A percentile compares a stretch with the other conserved stretches of the same genome.
phyloP scores from a whole-genome alignment of 768 basidiomycete species.

The Cystofilobasidium macerans region DNA sequence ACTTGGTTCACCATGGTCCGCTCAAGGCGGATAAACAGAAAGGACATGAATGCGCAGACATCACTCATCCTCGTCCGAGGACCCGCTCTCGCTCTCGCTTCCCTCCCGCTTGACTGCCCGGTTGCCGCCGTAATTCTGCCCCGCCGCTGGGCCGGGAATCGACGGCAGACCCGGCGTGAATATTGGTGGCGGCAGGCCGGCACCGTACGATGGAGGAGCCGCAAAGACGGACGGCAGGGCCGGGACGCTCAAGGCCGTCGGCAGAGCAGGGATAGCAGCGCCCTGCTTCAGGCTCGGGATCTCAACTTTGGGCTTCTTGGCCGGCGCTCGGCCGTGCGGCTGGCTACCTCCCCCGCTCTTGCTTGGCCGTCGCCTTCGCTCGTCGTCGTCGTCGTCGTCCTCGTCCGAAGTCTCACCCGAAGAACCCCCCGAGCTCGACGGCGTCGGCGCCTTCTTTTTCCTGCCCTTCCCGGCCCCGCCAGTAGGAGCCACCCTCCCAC shows the following conservation, averaged over 20 bases:
- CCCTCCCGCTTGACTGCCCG: background rate
- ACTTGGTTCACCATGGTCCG: no score
- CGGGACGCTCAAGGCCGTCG: no score
- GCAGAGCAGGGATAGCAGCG: no score
- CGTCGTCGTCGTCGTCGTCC: background rate
- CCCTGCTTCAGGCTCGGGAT: no score
- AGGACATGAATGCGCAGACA: no score
- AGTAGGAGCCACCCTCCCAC: no score
- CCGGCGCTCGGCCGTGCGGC: background rate
- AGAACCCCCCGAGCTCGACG: background rate
- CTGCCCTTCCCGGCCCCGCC: background rate
- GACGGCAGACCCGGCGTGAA: background rate
- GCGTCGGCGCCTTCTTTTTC: background rate
- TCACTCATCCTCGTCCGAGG: background rate
- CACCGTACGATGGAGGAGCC: background rate
- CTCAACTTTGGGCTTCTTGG: constrained; percentile 1
- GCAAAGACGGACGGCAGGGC: background rate
- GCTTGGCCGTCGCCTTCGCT: background rate
- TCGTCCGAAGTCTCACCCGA: background rate
- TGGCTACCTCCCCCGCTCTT: background rate
- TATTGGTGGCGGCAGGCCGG: background rate
- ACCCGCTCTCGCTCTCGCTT: constrained; percentile 1
- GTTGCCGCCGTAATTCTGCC: background rate
- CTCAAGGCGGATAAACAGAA: no score
- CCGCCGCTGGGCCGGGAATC: background rate